Conservation (phyloP, 2,329 filamentous ascomycete genomes). For the Pseudocercospora vitis region DNA sequence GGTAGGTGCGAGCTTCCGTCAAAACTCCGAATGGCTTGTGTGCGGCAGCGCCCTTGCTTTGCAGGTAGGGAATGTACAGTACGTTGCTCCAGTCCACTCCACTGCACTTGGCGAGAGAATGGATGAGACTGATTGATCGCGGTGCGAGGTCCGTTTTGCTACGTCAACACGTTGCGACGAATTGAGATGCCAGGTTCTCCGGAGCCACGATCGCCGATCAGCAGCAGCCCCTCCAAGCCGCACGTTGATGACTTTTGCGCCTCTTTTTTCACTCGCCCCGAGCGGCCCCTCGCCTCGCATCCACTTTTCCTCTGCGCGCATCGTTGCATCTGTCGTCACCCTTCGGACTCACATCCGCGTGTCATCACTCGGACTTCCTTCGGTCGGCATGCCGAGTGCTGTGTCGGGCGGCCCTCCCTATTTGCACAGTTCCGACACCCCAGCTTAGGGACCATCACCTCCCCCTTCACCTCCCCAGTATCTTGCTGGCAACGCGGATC, state of each 20-base stretch:
- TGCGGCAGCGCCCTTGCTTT: constrained; percentile 5
- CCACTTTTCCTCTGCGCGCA: no score
- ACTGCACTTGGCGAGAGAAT: neutral
- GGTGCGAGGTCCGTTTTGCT: constrained; percentile 2
- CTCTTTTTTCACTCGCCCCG: neutral
- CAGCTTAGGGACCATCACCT: neutral
- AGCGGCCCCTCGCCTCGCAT: no score
- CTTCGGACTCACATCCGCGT: neutral
- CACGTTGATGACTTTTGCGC: neutral
- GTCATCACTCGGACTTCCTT: neutral
- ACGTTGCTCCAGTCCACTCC: no score
- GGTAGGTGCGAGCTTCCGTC: constrained; percentile 6
- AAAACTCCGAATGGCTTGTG: neutral
- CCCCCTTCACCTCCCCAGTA: neutral
- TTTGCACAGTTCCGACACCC: neutral
- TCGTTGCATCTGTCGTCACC: neutral
- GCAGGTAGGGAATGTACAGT: constrained; percentile 4
- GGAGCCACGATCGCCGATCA: constrained; percentile 6
- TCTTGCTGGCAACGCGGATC: neutral
- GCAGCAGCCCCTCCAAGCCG: neutral
- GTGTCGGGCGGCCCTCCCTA: neutral
- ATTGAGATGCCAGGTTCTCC: constrained; percentile 6
- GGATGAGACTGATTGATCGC: neutral
- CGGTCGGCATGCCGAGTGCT: neutral
- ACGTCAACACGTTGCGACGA: constrained; percentile 2